Conservation (phyloP, 2,329 filamentous ascomycete species). For the Ophiocordyceps camponoti-saundersi region DNA sequence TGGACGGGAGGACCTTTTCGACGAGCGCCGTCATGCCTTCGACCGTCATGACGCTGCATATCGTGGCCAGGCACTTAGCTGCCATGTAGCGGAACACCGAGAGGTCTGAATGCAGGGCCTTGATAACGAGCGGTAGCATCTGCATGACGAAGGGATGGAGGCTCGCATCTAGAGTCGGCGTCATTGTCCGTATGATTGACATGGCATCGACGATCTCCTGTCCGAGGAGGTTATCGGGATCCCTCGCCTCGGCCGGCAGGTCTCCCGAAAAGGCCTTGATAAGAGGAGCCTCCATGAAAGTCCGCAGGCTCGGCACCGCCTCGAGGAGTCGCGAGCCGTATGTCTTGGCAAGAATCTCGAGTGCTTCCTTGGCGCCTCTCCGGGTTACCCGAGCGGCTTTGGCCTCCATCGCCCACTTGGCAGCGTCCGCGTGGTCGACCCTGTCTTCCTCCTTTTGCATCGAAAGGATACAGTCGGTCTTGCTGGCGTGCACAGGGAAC, state of each 20-base stretch:
- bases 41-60: conserved; percentile 91
- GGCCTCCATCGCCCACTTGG: conserved; percentile 76
- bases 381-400: conserved; percentile 80
- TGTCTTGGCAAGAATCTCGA: conserved; percentile 68
- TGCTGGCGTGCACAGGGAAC: conserved; percentile 65
- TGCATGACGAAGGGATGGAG: conserved; percentile 68
- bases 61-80: conserved; percentile 90
- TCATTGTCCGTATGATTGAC: conserved; percentile 79
- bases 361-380: conserved; percentile 81
- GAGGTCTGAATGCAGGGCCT: conserved; percentile 70
- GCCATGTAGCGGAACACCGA: conserved; percentile 94
- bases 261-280: conserved; percentile 54
- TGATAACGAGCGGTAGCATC: conserved; percentile 72
- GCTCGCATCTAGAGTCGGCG: conserved; percentile 68
- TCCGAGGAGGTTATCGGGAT: conserved; percentile 59
- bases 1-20: conserved; percentile 78
- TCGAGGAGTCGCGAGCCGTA: conserved; percentile 66
- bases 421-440: conserved; percentile 79
- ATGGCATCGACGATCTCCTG: conserved; percentile 90
- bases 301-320: conserved; percentile 68
- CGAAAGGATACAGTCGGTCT: conserved; percentile 71
- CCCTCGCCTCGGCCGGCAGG: conserved; percentile 54
- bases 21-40: conserved; percentile 93
- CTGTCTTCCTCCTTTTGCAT: conserved; percentile 95
- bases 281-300: conserved; percentile 70